These are phyloP conservation scores for Dianthus caryophyllus DNA, from an alignment of 148 eudicot genomes.

Conservation along the genomic window DNA sequence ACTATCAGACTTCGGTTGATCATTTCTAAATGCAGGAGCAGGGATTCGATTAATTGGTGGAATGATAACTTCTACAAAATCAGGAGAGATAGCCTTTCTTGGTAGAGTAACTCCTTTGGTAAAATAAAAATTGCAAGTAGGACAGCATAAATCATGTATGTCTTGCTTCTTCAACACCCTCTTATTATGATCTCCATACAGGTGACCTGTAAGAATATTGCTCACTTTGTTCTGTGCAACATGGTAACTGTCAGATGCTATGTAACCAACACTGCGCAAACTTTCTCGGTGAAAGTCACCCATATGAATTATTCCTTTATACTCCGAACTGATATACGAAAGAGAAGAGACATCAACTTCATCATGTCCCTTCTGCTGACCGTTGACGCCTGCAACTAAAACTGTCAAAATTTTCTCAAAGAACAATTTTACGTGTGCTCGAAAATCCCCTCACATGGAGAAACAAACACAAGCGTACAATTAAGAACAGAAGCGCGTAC, in stretches of 20 bases:
- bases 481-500: not conserved
- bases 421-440: too few relatives aligned
- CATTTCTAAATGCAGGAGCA: constrained; percentile 18
- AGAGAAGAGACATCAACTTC: not conserved
- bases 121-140: constrained; percentile 78
- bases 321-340: not conserved
- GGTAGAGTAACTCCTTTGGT: constrained; percentile 71
- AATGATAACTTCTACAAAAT: constrained; percentile 25
- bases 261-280: not conserved
- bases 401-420: too few relatives aligned
- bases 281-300: not conserved
- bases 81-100: constrained; percentile 42
- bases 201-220: not conserved
- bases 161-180: constrained; percentile 48
- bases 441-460: not conserved
- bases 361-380: not conserved
- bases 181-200: constrained; percentile 41
- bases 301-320: not conserved
- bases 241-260: constrained; percentile 5
- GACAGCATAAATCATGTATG: constrained; percentile 67
- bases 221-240: not conserved
- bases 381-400: constrained; percentile 1
- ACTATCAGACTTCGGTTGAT: constrained; percentile 12
- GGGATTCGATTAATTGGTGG: constrained; percentile 10
- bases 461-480: not conserved